Evolutionary conservation across 306 rosid genomes (phyloP), one percentile per base, ranked within the genome.

Genomic region (Vigna angularis): DNA sequence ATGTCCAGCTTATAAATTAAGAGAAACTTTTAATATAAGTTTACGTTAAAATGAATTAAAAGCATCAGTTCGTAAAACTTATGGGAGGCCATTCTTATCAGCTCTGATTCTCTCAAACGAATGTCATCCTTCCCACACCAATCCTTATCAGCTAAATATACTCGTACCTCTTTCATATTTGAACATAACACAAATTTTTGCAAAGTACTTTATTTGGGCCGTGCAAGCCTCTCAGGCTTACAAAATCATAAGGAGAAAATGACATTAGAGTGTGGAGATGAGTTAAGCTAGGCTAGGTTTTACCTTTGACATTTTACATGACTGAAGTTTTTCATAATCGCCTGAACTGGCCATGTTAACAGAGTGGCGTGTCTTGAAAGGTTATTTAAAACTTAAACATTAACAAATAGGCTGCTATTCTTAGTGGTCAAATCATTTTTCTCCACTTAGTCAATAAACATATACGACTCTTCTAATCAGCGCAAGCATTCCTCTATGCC

Each of bases 1-100:
- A 44, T 17, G 20, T 48, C 56, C 58, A 52, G 40, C 45, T 50
- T 12, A 80, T 51, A 80, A 42, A 47, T 9, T 47, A 32, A 63
- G 8, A 70, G 49, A 78, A 12, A 20, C 47, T 16, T 71, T 56
- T 34, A 63, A 70, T 52, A 75, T 10, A 57, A 16, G 15, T n/a
- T 40, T 16, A 47, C 9, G 56, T 24, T 73, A 47, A 77, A 49
- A 73, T 58, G 40, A 22, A 79, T 47, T 65, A 45, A 9, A 66
- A 61, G 64, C 58, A 20, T 52, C 52, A 20, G n/a, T 62, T 65
- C 30, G 45, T 64, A 1, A 64, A 36, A 64, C n/a, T 38, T 38
- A 65, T 9, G 70, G 6, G 70, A 38, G 49, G 9, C 8, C 42
- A 36, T 36, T 24, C 48, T 15, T 24, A 28, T 59, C 18, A 45